Percentiles rank a stretch among this genome's conserved stretches.
phyloP scores from a whole-genome alignment of 2,329 filamentous ascomycete genomes.

The Sarocladium kiliense region DNA sequence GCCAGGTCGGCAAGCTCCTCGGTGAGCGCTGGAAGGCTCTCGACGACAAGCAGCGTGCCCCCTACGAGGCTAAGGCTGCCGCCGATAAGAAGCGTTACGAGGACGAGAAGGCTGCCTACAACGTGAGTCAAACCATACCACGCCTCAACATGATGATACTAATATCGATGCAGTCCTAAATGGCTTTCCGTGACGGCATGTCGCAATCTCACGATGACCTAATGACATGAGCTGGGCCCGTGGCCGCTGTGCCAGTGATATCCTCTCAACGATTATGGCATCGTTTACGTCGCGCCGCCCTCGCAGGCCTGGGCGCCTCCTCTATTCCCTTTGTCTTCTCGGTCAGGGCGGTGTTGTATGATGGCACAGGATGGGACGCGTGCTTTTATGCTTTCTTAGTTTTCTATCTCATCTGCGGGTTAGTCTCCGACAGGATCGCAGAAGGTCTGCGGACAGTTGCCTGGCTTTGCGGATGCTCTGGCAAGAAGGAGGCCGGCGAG shows the following conservation, averaged over 20 bases:
- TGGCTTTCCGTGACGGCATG: neutral
- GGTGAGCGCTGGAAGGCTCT: conserved; percentile 99
- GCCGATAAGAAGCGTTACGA: conserved; percentile 99
- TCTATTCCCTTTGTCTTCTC: conserved; percentile 28
- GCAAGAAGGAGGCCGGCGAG: conserved; percentile 5
- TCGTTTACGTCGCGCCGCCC: conserved; percentile 14
- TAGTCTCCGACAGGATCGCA: conserved; percentile 6
- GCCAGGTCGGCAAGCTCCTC: conserved; percentile 97
- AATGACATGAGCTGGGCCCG: neutral
- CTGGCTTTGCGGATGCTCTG: conserved; percentile 7
- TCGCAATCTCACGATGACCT: conserved; percentile 8
- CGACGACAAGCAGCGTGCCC: conserved; percentile 83
- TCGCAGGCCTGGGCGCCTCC: conserved; percentile 20
- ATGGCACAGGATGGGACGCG: conserved; percentile 33
- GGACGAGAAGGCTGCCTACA: conserved; percentile 93
- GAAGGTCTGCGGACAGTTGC: neutral
- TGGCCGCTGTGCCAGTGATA: conserved; percentile 3
- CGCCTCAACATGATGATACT: neutral
- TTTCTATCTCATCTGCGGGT: conserved; percentile 10
- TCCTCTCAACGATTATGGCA: conserved; percentile 1
- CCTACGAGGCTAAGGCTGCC: conserved; percentile 95
- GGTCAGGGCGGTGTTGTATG: conserved; percentile 37
- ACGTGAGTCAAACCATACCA: conserved; percentile 54
- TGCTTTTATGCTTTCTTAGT: conserved; percentile 27
- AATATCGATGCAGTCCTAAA: neutral